These are phyloP conservation scores for Danielia oregonensis DNA, from an alignment of 805 yeast species.

Conservation along the genomic window DNA sequence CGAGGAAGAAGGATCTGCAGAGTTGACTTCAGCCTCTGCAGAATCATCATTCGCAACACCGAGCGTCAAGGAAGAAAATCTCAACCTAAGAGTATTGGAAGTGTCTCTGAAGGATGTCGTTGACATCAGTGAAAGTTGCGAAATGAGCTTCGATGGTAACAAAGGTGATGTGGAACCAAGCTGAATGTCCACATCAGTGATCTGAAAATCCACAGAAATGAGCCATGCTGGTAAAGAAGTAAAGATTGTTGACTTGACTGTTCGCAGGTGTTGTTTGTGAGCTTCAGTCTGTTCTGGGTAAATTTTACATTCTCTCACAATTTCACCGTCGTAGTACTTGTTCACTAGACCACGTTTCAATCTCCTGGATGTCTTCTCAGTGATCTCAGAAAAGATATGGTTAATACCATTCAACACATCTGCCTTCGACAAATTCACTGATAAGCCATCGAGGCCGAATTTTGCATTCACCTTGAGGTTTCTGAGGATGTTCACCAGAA, in stretches of 20 bases:
- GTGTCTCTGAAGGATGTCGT: not conserved
- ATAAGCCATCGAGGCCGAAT: slow-evolving; percentile 18
- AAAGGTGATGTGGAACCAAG: slow-evolving; percentile 40
- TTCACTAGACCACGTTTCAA: slow-evolving; percentile 29
- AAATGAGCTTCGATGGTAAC: slow-evolving; percentile 20
- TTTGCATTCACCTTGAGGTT: slow-evolving; percentile 18
- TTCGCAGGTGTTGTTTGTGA: not conserved
- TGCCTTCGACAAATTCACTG: slow-evolving; percentile 26
- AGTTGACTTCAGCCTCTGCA: not conserved
- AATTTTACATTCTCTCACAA: slow-evolving; percentile 9
- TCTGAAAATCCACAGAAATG: slow-evolving; percentile 17
- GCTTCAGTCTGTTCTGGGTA: not conserved
- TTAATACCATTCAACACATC: slow-evolving; percentile 30
- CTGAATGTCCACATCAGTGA: slow-evolving; percentile 16
- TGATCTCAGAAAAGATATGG: slow-evolving; percentile 23
- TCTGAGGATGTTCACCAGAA: slow-evolving; percentile 23
- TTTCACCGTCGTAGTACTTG: slow-evolving; percentile 20
- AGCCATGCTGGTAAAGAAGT: slow-evolving; percentile 33
- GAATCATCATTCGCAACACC: not conserved
- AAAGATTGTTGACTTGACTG: slow-evolving; percentile 15
- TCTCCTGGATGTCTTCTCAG: slow-evolving; percentile 20
- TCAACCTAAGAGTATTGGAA: not conserved
- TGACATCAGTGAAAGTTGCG: slow-evolving; percentile 14
- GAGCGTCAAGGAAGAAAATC: not conserved
- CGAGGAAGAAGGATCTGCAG: slow-evolving; percentile 19